A percentile compares a stretch with the other conserved stretches of the same genome.
Conservation (phyloP, 345 rosid genomes). For the Sisymbrium altissimum region DNA sequence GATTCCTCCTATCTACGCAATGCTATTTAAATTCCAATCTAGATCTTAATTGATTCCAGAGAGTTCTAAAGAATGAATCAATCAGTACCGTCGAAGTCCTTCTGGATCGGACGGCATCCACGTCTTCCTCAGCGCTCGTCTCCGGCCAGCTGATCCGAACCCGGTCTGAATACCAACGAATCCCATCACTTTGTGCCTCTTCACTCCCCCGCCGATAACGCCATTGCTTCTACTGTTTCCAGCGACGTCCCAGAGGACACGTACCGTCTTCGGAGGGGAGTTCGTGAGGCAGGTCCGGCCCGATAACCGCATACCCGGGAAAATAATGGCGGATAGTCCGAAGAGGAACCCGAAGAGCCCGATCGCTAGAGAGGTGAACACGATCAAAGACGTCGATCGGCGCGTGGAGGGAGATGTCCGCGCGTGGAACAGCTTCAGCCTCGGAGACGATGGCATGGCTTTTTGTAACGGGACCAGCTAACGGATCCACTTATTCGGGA, state of each 20-base stretch:
- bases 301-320: slow-evolving; percentile 28
- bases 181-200: slow-evolving; percentile 78
- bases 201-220: slow-evolving; percentile 13
- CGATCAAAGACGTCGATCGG: slow-evolving; percentile 48
- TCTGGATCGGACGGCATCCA: slow-evolving; percentile 91
- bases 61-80: slow-evolving; percentile 5
- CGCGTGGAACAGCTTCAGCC: slow-evolving; percentile 42
- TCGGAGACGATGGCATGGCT: slow-evolving; percentile 80
- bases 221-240: slow-evolving; percentile 19
- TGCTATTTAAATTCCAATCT: background rate
- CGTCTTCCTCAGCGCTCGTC: slow-evolving; percentile 71
- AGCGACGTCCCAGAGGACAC: slow-evolving; percentile 56
- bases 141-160: slow-evolving; percentile 58
- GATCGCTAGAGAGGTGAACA: slow-evolving; percentile 45
- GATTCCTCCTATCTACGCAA: background rate
- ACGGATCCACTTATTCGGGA: slow-evolving; percentile 6
- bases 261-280: slow-evolving; percentile 54
- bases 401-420: slow-evolving; percentile 41
- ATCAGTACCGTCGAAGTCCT: slow-evolving; percentile 66
- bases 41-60: slow-evolving; percentile 4
- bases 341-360: slow-evolving; percentile 66
- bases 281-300: slow-evolving; percentile 28
- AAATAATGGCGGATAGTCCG: slow-evolving; percentile 47
- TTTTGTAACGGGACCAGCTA: background rate
- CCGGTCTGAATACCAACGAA: slow-evolving; percentile 94